phyloP scores from a whole-genome alignment of 768 basidiomycete genomes.

The Mycena vulgaris region DNA sequence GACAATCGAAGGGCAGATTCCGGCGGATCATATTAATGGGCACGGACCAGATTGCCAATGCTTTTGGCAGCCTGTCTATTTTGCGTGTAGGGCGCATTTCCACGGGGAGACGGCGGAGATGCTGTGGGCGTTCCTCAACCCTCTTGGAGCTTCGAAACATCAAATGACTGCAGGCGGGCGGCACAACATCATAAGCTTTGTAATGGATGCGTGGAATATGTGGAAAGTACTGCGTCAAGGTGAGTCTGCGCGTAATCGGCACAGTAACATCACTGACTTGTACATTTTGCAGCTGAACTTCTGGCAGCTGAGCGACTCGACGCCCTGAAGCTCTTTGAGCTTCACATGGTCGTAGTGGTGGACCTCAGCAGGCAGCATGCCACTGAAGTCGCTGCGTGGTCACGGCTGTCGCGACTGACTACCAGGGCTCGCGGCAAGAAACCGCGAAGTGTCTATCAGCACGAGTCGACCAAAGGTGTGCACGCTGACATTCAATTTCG shows the following conservation, averaged over 20 bases:
- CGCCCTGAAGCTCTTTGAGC: constrained; percentile 16
- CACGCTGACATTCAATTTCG: background rate
- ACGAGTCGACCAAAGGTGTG: background rate
- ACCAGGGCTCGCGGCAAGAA: background rate
- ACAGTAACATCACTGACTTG: background rate
- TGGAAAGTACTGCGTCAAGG: constrained; percentile 5
- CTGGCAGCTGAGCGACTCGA: constrained; percentile 16
- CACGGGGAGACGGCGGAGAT: no score
- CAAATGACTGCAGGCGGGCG: constrained; percentile 16
- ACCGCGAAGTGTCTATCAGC: constrained; percentile 13
- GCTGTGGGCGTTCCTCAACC: no score
- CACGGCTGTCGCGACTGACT: background rate
- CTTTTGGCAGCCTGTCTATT: no score
- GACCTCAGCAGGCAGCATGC: constrained; percentile 17
- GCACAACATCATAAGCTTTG: constrained; percentile 18
- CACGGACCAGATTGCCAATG: no score
- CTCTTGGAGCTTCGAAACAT: constrained; percentile 11
- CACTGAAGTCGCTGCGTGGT: constrained; percentile 9
- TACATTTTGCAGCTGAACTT: background rate
- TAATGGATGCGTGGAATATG: constrained; percentile 20
- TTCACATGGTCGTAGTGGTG: constrained; percentile 1
- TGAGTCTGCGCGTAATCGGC: background rate
- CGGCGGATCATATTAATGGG: no score
- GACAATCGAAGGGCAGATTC: no score
- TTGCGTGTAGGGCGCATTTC: no score